A percentile compares a stretch with the other conserved stretches of the same genome.
phyloP scores from a whole-genome alignment of 148 eudicot genomes.

The Rheum nobile region DNA sequence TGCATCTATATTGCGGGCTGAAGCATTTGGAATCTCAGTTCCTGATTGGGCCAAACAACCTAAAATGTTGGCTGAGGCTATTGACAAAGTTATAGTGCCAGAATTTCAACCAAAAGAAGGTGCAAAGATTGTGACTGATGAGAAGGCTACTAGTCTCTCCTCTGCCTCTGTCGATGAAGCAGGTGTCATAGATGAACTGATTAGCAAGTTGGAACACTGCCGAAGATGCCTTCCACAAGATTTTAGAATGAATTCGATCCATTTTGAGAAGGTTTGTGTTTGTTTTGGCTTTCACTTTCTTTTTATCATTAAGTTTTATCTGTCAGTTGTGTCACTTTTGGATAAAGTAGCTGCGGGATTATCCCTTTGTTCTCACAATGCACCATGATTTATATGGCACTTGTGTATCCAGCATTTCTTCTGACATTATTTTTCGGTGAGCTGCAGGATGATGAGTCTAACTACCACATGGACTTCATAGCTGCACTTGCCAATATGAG shows the following conservation, averaged over 20 bases:
- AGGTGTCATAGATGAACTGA: conserved; percentile 56
- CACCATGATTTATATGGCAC: too few species aligned
- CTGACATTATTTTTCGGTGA: not conserved
- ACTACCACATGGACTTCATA: conserved; percentile 85
- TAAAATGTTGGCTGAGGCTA: conserved; percentile 54
- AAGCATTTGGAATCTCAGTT: conserved; percentile 71
- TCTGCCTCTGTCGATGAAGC: conserved; percentile 70
- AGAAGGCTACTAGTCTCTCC: conserved; percentile 62
- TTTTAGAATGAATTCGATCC: conserved; percentile 85
- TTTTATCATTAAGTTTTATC: not conserved
- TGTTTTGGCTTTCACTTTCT: not conserved
- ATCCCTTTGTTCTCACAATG: not conserved
- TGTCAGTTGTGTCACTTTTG: not conserved
- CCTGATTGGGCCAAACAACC: conserved; percentile 77
- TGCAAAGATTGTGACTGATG: conserved; percentile 78
- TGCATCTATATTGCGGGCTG: conserved; percentile 69
- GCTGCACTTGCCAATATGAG: conserved; percentile 86
- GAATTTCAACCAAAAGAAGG: conserved; percentile 70
- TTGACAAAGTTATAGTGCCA: conserved; percentile 58
- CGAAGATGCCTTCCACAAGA: conserved; percentile 33
- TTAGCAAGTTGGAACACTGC: conserved; percentile 41
- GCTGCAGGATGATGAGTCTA: conserved; percentile 81
- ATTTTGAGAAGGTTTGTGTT: conserved; percentile 75
- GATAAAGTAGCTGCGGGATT: not conserved
- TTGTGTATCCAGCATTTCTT: too few species aligned